Percentiles rank a stretch among this genome's conserved stretches.
Evolutionary conservation across 176 grass and related monocot genomes (phyloP).

Genomic region (Rhynchospora breviuscula): DNA sequence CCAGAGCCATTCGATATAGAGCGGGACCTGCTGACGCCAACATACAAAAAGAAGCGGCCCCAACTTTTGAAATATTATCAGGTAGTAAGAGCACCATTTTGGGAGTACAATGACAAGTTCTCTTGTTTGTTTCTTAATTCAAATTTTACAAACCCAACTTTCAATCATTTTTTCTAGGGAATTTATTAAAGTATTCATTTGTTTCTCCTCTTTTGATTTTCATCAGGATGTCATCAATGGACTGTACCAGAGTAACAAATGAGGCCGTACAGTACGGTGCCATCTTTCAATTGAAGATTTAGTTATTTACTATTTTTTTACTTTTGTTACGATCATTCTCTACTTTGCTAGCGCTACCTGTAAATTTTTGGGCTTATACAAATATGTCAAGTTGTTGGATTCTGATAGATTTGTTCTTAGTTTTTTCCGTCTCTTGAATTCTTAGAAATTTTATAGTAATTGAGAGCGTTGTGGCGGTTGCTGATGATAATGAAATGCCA

Average conservation of each 20-base stretch:
- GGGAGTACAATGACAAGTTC: no score
- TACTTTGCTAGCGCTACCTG: not conserved
- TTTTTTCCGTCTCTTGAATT: not conserved
- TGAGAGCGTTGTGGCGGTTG: not conserved
- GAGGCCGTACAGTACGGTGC: not conserved
- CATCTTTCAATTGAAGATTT: not conserved
- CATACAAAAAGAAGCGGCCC: constrained; percentile 94
- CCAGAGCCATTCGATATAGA: constrained; percentile 75
- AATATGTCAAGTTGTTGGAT: not conserved
- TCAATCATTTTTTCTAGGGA: not conserved
- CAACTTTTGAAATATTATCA: constrained; percentile 86
- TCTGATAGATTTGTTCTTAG: not conserved
- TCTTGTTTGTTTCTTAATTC: no score
- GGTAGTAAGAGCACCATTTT: constrained; percentile 25
- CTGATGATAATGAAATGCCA: not conserved
- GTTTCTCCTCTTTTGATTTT: constrained; percentile 7
- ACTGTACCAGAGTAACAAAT: constrained; percentile 66
- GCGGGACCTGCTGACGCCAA: constrained; percentile 81
- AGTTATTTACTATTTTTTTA: not conserved
- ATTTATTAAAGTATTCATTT: not conserved
- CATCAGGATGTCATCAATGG: constrained; percentile 51
- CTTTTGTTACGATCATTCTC: not conserved
- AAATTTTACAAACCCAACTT: not conserved
- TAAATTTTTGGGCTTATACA: not conserved
- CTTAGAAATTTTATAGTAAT: not conserved